Evolutionary conservation across 257 asterid species (phyloP), one percentile per base, ranked within the genome.

Genomic region (Parsonsia alboflavescens): DNA sequence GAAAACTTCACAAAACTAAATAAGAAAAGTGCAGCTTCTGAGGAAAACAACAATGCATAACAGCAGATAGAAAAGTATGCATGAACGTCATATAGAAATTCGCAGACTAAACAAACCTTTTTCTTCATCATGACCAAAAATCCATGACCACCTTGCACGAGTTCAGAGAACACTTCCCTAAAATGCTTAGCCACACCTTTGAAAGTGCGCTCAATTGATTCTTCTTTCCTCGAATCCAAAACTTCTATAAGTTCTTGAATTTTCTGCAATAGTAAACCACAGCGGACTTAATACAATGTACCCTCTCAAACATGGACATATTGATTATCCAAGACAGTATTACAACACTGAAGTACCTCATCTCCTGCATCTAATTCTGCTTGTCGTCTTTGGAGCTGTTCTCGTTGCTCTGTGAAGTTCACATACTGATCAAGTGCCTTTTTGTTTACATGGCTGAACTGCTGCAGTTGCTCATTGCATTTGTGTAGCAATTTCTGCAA

Each of bases 101-200:
- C 22, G 63, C 66, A 71, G 74, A 72, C 19, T 68, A 78, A 26
- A 75, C 90, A 33, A 80, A 92, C 99, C 99, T 90, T 92, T 80
- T 90, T 92, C 93, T 92, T 95, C 97, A 92, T 89, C 96, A 95
- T 95, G 76, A 90, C 89, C 78, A 95, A 80, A 85, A 81, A 80
- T 45, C 99, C 99, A 80, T 89, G 97, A 78, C 99, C 99, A 56
- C 97, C 99, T 90, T 90, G 99, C 76, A 95, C 99, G 39, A 95
- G 97, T 82, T 95, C 98, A 50, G 98, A 87, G 77, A 95, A 95
- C 62, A 95, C 99, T 82, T 95, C 98, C 70, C 97, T 95, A 70
- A 95, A 95, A 85, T 95, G 93, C 85, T 83, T 95, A 64, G 99
- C 98, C 69, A 95, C 99, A 0, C 99, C 99, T 84, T 95, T 95